Base-by-base conservation (phyloP, 345 rosid species). In the Citrus maxima region DNA sequence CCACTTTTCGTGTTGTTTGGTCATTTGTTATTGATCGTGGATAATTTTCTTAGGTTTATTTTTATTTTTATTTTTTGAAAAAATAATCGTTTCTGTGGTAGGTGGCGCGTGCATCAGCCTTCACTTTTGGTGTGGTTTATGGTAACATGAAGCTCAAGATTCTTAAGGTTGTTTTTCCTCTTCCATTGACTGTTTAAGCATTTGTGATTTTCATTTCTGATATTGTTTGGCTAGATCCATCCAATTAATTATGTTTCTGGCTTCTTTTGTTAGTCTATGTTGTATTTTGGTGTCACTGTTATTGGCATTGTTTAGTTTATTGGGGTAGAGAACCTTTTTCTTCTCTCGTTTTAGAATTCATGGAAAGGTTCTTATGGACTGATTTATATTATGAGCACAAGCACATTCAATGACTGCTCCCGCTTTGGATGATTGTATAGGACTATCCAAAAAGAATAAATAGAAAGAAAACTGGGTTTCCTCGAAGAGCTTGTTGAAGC, bases 101-200 rank as follows among this genome's bases (percentile, higher is more conserved):
- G 97, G 93, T 89, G 59, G 95, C 92, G 79, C 90, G 93, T 70
- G 97, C 82, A 70, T 89, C 95, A 24, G 93, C 94, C 68, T 90
- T 92, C 64, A 84, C 89, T 10, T 69, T 89, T 25, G 92, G 95
- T 76, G 72, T 87, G 67, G 86, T 88, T 64, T 91, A 88, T 72
- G 97, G 97, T 54, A 90, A 77, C 82, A 63, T 85, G 72, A 92
- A 90, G 95, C 90, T 89, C 83, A 92, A 90, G 87, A 78, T 75
- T 80, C 88, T 90, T 74, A 88, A 87, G 95, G 97, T 89, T 80
- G 14, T 12, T 62, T n/a, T 68, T 56, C 58, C 3, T 40, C 69
- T 51, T 5, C 51, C 72, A 61, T 30, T 67, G 56, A 22, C 68
- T 38, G 27, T 40, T 46, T 76, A 3, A 18, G 37, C 28, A 5